phyloP scores from a whole-genome alignment of 2,329 filamentous ascomycete species.

The Ilyonectria destructans region DNA sequence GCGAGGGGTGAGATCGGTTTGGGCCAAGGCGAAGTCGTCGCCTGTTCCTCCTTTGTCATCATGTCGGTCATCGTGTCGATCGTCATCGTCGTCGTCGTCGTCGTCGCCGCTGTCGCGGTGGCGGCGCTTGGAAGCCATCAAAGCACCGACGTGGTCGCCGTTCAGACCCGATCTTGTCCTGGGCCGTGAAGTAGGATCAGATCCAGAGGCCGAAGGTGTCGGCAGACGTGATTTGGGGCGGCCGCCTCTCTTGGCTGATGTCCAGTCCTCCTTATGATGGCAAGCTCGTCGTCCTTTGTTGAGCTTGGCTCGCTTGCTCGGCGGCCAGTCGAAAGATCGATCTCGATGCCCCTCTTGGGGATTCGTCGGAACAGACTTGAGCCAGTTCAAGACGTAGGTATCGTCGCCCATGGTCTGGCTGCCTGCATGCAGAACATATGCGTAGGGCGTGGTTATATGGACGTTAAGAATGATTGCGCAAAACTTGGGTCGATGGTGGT shows the following conservation, averaged over 20 bases:
- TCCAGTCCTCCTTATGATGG: neutral
- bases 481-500: no score
- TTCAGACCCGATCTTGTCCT: neutral
- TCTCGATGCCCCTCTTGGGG: neutral
- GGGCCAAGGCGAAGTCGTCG: neutral
- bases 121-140: slow-evolving; percentile 1
- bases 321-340: neutral
- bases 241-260: neutral
- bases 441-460: neutral
- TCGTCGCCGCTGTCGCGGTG: neutral
- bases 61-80: neutral
- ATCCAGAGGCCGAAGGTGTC: slow-evolving; percentile 1
- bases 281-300: neutral
- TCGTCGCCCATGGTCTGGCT: slow-evolving; percentile 3
- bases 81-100: neutral
- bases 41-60: neutral
- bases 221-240: neutral
- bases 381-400: slow-evolving; percentile 1
- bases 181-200: neutral
- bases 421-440: neutral
- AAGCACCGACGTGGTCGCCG: neutral
- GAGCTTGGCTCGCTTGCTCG: neutral
- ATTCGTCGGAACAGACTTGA: slow-evolving; percentile 3
- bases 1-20: slow-evolving; percentile 10
- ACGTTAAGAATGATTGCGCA: neutral